Percentiles rank a stretch among this genome's conserved stretches.
These are phyloP conservation scores for Cochlearia excelsa DNA, from an alignment of 345 rosid genomes.

Conservation along the genomic window DNA sequence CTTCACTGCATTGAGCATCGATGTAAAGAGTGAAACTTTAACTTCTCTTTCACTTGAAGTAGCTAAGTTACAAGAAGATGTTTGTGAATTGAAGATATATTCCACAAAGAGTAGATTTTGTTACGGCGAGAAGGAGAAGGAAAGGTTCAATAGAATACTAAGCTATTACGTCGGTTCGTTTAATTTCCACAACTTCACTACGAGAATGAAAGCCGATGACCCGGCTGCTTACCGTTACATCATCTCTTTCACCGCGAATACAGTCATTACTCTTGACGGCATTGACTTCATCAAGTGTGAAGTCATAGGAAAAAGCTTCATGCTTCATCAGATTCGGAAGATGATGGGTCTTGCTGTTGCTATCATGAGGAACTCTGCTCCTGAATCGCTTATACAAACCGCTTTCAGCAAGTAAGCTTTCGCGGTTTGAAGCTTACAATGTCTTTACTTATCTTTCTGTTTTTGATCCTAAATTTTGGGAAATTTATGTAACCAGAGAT, in stretches of 20 bases:
- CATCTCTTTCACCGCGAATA: conserved; percentile 61
- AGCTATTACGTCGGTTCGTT: conserved; percentile 70
- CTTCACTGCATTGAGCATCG: conserved; percentile 23
- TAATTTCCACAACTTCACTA: conserved; percentile 92
- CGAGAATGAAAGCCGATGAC: conserved; percentile 80
- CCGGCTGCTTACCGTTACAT: conserved; percentile 70
- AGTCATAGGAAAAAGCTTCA: conserved; percentile 91
- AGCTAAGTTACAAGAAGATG: conserved; percentile 13
- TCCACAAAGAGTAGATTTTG: conserved; percentile 35
- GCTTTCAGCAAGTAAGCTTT: conserved; percentile 67
- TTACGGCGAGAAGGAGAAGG: conserved; percentile 64
- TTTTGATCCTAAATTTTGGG: background rate
- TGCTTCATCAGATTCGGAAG: conserved; percentile 98
- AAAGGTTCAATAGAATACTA: conserved; percentile 73
- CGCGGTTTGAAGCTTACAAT: background rate
- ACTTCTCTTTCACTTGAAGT: conserved; percentile 12
- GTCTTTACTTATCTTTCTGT: background rate
- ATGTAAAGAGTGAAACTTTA: conserved; percentile 20
- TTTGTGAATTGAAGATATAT: too few species aligned
- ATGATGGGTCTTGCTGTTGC: conserved; percentile 94
- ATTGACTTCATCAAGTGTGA: conserved; percentile 86
- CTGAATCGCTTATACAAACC: conserved; percentile 58
- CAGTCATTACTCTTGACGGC: conserved; percentile 56
- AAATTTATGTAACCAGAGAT: conserved; percentile 43
- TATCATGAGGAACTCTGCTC: conserved; percentile 72